Base-by-base conservation (phyloP, 2,329 filamentous ascomycete genomes). In the Sordariomycetes sp. region DNA sequence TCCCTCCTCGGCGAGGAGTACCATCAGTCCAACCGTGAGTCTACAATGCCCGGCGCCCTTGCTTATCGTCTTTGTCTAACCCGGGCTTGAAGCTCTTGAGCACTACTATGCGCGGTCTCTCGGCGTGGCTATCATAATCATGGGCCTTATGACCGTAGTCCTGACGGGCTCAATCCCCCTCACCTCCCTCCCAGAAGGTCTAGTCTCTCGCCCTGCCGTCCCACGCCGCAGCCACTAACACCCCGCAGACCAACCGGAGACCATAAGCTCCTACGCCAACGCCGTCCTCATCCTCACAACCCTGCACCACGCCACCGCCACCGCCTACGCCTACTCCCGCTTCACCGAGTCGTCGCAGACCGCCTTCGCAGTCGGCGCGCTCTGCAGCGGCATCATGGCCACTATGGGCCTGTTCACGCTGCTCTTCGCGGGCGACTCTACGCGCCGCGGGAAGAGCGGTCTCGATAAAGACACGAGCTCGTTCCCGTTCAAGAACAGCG, bases 81-180 rank as follows among this genome's bases (percentile, higher is more conserved):
- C 48, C 58, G 59, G 59, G 32, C 51, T 18, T n/a, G 54, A 63
- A 82, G 84, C 72, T 25, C 75, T 90, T 35, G 87, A 91, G 70
- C 72, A 81, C 59, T 93, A 93, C 77, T 85, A 92, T 69, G 83
- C 83, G 56, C 86, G 88, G 50, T 82, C 79, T 32, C 78, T 90
- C 1, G 89, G 87, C 62, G 74, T 92, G 59, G 74, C 83, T 34
- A 78, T 90, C 52, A 74, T 91, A 24, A 74, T 83, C 11, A 72
- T 93, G 32, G 84, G 83, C 35, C 66, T 85, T 7, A 71, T 88
- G 14, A 78, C 79, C n/a, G 71, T 91, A 43, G 76, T 89, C 40
- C 77, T 92, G 34, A 88, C 87, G 0, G 89, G 88, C 53, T 79
- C 80, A 2, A 76, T 93, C 5, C 88, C 89, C 0, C 71, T 91